These are phyloP conservation scores for Lasiodiplodia hormozganensis DNA, from an alignment of 2,329 filamentous ascomycete species.

Conservation along the genomic window DNA sequence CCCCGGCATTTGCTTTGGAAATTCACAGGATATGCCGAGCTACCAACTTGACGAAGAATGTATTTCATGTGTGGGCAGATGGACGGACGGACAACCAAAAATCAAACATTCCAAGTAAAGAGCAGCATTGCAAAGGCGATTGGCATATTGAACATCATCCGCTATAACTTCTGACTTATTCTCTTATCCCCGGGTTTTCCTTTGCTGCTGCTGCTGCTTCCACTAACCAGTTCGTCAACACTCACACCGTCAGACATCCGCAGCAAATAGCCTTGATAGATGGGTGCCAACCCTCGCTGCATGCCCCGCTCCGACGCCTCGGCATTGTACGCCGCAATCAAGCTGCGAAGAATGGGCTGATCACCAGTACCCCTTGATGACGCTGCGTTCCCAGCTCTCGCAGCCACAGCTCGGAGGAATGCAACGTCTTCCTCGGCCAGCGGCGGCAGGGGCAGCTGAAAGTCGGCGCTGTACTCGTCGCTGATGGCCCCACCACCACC, in stretches of 20 bases:
- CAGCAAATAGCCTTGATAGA: constrained; percentile 24
- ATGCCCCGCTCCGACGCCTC: constrained; percentile 2
- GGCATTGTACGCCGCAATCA: constrained; percentile 20
- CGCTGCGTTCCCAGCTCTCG: not conserved
- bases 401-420: constrained; percentile 19
- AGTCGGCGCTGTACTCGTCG: constrained; percentile 13
- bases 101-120: not conserved
- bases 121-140: not conserved
- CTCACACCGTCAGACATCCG: constrained; percentile 18
- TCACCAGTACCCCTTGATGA: not conserved
- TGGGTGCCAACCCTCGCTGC: constrained; percentile 8
- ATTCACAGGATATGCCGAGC: not conserved
- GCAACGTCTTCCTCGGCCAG: not conserved
- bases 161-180: constrained; percentile 1
- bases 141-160: not conserved
- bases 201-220: not conserved
- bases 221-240: constrained; percentile 10
- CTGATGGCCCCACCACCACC: not conserved
- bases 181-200: not conserved
- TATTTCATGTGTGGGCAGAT: not conserved
- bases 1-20: not conserved
- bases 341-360: not conserved
- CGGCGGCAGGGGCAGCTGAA: constrained; percentile 23
- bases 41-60: not conserved
- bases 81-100: not conserved